Base-by-base conservation (phyloP, 495 filamentous ascomycete genomes). In the Neurospora sp. region DNA sequence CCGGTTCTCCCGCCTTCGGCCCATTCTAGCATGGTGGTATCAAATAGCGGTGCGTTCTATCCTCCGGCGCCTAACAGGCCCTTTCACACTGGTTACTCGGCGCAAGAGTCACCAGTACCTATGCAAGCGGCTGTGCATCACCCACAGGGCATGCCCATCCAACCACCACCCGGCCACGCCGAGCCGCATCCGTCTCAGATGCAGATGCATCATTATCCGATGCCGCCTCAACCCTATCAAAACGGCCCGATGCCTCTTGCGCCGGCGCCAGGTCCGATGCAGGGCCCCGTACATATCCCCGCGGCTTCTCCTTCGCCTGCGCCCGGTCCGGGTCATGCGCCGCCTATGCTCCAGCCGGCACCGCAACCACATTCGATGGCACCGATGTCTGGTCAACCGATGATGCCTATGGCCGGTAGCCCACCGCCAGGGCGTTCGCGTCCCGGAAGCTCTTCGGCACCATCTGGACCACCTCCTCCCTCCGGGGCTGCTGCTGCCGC, bases 1-100 rank as follows among this genome's bases (percentile, higher is more conserved):
- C 74, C 78, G 20, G 75, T 68, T 1, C 65, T 72, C n/a, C 75
- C 76, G 31, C 27, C 53, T 65, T 65, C 53, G 14, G 53, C 27
- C 27, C 76, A 78, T 37, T 71, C 68, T 31, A 78, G 72, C 68
- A 78, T 84, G 75, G 72, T 84, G 1, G 75, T 78, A 9, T 77
- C 82, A 2, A 84, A 83, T 71, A 83, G 79, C 22, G 84, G 82
- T 45, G 72, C 70, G 16, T 86, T 76, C 53, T 84, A 79, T 48
- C 77, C 81, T 0, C 79, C 82, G 0, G 77, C 77, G 1, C 80
- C 82, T 4, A 71, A 72, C 41, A 82, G 84, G 12, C 76, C 84
- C 0, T 85, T 81, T 69, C 84, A 86, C 42, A 82, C 82, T 69
- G 75, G 78, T 2, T 83, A 82, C 70, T 77, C 79, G 1, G 61